A percentile compares a stretch with the other conserved stretches of the same genome.
Conservation (phyloP, 345 rosid genomes). For the Draba incana region DNA sequence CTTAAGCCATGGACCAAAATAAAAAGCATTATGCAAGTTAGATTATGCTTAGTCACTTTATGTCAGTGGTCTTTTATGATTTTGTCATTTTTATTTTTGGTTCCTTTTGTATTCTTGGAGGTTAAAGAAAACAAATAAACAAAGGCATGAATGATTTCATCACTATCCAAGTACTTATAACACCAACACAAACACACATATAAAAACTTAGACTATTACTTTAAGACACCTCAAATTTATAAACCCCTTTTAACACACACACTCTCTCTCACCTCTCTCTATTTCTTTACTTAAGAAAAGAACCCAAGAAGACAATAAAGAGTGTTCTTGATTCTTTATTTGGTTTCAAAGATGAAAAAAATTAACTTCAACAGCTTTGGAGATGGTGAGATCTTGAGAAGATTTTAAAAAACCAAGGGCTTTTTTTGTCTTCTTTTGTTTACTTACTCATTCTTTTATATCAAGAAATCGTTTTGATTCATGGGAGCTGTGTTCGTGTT, state of each 20-base stretch:
- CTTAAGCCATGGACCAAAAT: slow-evolving; percentile 21
- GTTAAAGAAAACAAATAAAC: slow-evolving; percentile 18
- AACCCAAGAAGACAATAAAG: slow-evolving; percentile 28
- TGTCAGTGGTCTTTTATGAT: slow-evolving; percentile 39
- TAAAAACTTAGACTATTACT: slow-evolving; percentile 34
- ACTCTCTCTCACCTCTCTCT: slow-evolving; percentile 2
- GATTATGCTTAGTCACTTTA: slow-evolving; percentile 38
- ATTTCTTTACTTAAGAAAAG: no score
- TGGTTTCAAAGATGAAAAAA: slow-evolving; percentile 22
- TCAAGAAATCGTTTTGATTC: slow-evolving; percentile 27
- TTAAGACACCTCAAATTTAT: slow-evolving; percentile 36
- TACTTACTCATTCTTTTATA: slow-evolving; percentile 26
- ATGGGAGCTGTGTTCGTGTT: slow-evolving; percentile 50
- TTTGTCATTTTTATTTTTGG: slow-evolving; percentile 25
- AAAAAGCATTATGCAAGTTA: slow-evolving; percentile 21
- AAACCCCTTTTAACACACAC: slow-evolving; percentile 11
- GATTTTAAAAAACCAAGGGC: slow-evolving; percentile 10
- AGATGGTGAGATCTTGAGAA: slow-evolving; percentile 39
- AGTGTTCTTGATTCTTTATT: slow-evolving; percentile 33
- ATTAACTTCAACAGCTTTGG: slow-evolving; percentile 30
- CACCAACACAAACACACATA: slow-evolving; percentile 32
- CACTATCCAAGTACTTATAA: slow-evolving; percentile 34
- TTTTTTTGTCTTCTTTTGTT: slow-evolving; percentile 36
- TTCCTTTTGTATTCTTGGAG: slow-evolving; percentile 12
- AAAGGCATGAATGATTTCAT: slow-evolving; percentile 37